Conservation (phyloP, 148 eudicot genomes). For the Heliamphora exappendiculata region DNA sequence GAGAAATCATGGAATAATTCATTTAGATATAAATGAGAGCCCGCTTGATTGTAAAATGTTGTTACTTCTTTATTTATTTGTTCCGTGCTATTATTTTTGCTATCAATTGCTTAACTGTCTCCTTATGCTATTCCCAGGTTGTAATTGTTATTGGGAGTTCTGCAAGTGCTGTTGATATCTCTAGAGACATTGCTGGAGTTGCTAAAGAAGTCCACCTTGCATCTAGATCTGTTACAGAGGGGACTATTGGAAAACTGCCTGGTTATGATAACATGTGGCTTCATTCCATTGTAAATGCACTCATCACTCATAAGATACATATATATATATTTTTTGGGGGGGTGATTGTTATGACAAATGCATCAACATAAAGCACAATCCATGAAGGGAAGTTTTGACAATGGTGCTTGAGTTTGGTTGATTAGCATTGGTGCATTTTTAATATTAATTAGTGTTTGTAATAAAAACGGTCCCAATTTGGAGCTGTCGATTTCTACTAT, state of each 20-base stretch:
- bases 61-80: neutral
- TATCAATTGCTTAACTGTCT: neutral
- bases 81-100: neutral
- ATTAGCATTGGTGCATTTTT: too few relatives aligned
- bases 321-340: constrained; percentile 1
- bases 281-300: constrained; percentile 64
- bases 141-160: constrained; percentile 80
- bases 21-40: neutral
- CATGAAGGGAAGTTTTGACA: constrained; percentile 4
- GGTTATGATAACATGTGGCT: constrained; percentile 75
- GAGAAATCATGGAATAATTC: neutral
- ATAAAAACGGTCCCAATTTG: too few relatives aligned
- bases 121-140: constrained; percentile 35
- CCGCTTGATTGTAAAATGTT: neutral
- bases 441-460: too few relatives aligned
- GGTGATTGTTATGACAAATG: neutral
- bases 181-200: constrained; percentile 59
- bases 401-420: constrained; percentile 10
- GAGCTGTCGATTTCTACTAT: too few relatives aligned
- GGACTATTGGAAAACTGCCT: constrained; percentile 27
- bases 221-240: constrained; percentile 51
- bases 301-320: constrained; percentile 18
- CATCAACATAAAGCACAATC: neutral
- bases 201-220: constrained; percentile 91
- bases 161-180: constrained; percentile 79